Percentiles rank a stretch among this genome's conserved stretches.
Evolutionary conservation across 2,329 filamentous ascomycete species (phyloP).

Genomic region (Elsinoe necatrix): DNA sequence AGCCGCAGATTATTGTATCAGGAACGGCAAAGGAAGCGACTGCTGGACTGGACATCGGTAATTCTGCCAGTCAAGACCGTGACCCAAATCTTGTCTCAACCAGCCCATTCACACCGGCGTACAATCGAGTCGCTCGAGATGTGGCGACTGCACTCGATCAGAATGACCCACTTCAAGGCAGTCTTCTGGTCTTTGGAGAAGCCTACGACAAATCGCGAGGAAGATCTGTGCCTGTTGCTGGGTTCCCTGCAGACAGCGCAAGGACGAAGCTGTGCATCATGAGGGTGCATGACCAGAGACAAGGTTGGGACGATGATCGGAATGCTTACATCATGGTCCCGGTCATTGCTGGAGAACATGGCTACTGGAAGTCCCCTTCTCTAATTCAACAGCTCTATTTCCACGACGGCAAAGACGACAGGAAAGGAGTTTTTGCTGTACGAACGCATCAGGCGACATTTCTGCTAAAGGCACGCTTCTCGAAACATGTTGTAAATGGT

Average conservation of each 20-base stretch:
- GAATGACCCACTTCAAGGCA: conserved; percentile 35
- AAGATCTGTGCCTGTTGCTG: conserved; percentile 29
- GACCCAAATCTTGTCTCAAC: conserved; percentile 23
- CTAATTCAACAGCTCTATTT: conserved; percentile 50
- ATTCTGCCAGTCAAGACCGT: neutral
- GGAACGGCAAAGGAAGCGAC: conserved; percentile 16
- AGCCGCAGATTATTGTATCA: conserved; percentile 22
- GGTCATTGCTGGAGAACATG: conserved; percentile 40
- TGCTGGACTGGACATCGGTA: conserved; percentile 8
- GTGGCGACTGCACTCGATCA: conserved; percentile 25
- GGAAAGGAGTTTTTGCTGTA: conserved; percentile 41
- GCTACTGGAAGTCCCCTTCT: conserved; percentile 47
- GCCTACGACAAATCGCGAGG: conserved; percentile 34
- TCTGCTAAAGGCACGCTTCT: conserved; percentile 40
- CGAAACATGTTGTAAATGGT: conserved; percentile 17
- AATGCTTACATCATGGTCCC: conserved; percentile 43
- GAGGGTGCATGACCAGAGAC: conserved; percentile 42
- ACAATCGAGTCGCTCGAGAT: conserved; percentile 26
- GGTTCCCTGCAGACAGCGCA: conserved; percentile 42
- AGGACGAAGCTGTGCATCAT: conserved; percentile 52
- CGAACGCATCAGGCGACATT: conserved; percentile 39
- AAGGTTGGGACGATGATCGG: conserved; percentile 46
- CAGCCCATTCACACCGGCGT: conserved; percentile 16
- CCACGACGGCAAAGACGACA: conserved; percentile 34
- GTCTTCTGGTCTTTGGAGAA: conserved; percentile 51